Evolutionary conservation across 164 flowering plant genomes (phyloP).

Genomic region (Magnolia sinica): DNA sequence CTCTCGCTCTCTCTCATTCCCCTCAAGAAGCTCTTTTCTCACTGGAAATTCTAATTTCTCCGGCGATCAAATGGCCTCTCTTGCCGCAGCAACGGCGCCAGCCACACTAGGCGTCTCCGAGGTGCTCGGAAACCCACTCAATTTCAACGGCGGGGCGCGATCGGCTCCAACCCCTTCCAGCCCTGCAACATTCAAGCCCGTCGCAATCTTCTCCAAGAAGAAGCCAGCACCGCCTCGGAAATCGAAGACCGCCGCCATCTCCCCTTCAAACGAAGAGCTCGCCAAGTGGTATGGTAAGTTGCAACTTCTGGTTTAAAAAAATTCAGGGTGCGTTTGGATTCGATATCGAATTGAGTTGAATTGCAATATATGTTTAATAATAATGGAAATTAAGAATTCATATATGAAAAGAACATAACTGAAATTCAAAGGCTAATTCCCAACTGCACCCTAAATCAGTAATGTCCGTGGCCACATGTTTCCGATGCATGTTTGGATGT

Average conservation of each 20-base stretch:
- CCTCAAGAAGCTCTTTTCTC: not conserved
- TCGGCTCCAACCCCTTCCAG: constrained; percentile 32
- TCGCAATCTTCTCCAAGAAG: constrained; percentile 86
- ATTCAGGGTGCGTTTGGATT: no score
- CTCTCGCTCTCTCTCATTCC: not conserved
- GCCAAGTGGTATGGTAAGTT: constrained; percentile 99
- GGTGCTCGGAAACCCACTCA: constrained; percentile 68
- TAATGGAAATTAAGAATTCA: no score
- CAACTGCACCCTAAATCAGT: no score
- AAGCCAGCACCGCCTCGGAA: constrained; percentile 48
- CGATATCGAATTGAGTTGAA: no score
- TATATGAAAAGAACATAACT: no score
- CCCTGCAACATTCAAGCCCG: constrained; percentile 55
- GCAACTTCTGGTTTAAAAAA: no score
- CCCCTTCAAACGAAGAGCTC: constrained; percentile 76
- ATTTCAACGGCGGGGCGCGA: constrained; percentile 31
- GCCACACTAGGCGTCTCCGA: constrained; percentile 66
- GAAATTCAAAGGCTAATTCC: no score
- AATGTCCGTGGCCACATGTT: no score
- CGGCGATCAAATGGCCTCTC: constrained; percentile 55
- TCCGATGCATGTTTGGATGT: not conserved
- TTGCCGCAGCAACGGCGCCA: constrained; percentile 65
- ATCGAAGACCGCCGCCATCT: constrained; percentile 38
- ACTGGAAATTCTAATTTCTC: no score
- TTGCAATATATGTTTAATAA: no score